Evolutionary conservation across 441 rosid genomes (phyloP).

Genomic region (Breynia disticha): DNA sequence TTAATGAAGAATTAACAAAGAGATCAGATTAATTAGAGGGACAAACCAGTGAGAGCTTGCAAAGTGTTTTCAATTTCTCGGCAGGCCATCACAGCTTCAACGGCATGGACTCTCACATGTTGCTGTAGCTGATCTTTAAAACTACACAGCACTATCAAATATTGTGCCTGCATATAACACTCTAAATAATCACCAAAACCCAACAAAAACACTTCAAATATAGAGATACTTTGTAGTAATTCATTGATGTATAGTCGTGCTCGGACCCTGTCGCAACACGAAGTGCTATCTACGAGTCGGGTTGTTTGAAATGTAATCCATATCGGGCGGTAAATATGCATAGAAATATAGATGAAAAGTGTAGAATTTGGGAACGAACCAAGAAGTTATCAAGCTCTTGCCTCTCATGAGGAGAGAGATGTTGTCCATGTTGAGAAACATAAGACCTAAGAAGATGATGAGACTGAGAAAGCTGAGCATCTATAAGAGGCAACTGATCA

Average conservation of each 20-base stretch:
- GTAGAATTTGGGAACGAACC: slow-evolving; percentile 29
- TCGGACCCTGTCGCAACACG: too few species aligned
- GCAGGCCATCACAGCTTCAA: slow-evolving; percentile 97
- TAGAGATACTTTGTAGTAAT: too few species aligned
- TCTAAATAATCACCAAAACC: slow-evolving; percentile 4
- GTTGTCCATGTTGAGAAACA: slow-evolving; percentile 39
- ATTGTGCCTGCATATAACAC: slow-evolving; percentile 53
- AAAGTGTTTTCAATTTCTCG: slow-evolving; percentile 85
- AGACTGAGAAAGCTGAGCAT: slow-evolving; percentile 79
- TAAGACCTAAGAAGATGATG: slow-evolving; percentile 76
- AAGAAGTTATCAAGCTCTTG: slow-evolving; percentile 88
- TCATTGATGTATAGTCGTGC: too few species aligned
- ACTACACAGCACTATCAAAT: slow-evolving; percentile 71
- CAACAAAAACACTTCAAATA: neutral
- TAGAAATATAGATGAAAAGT: neutral
- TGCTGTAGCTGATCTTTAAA: slow-evolving; percentile 97
- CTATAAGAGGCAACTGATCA: slow-evolving; percentile 86
- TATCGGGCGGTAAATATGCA: too few species aligned
- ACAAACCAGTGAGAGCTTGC: slow-evolving; percentile 79
- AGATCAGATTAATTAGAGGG: too few species aligned
- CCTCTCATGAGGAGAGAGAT: slow-evolving; percentile 53
- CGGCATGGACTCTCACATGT: slow-evolving; percentile 95
- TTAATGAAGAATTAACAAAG: too few species aligned
- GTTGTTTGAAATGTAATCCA: too few species aligned
- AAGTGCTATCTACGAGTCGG: too few species aligned